Evolutionary conservation across 129 eudicot species (phyloP), one percentile per base, ranked within the genome.

Genomic region (Lonicera japonica): DNA sequence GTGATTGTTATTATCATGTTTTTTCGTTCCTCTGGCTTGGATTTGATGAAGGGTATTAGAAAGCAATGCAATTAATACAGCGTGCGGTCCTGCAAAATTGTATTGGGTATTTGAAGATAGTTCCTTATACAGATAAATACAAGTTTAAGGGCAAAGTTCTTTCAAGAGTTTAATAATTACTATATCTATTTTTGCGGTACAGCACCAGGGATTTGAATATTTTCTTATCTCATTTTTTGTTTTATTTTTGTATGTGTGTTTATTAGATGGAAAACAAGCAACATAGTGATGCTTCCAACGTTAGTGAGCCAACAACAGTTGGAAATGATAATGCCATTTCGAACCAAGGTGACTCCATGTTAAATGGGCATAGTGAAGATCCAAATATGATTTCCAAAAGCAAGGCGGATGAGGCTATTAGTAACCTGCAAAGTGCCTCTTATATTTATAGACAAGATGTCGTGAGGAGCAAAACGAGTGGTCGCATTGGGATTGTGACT

Each of bases 361-460:
- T 18, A 18, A 41, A 16, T 46, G 52, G 22, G 17, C 53, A 53
- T 25, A 54, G 55, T 67, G 50, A 54, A 23, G 77, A 62, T 76
- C 73, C 68, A 34, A 67, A 60, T 64, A 18, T 25, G 20, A 70
- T 29, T 57, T 59, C 69, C 38, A 68, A 70, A 56, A 61, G 21
- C 62, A 75, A 77, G 58, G 68, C 67, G n/a, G 76, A 56, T 21
- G 65, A 79, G 50, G 73, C 56, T 61, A 69, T 70, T 15, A 72
- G 36, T 58, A 77, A 72, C 65, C 39, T 75, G 40, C 67, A 41
- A 71, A 69, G 70, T 15, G 69, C 59, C 40, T 51, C 79, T 16
- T 83, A 75, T 70, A 75, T 94, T 6, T 88, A 85, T 56, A 83
- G 96, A 68, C 84, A 88, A 71, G 99, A 94, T 81, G 92, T 94